These are phyloP conservation scores for Apiotrichum brassicae DNA, from an alignment of 1,284 basidiomycete species.

Conservation along the genomic window DNA sequence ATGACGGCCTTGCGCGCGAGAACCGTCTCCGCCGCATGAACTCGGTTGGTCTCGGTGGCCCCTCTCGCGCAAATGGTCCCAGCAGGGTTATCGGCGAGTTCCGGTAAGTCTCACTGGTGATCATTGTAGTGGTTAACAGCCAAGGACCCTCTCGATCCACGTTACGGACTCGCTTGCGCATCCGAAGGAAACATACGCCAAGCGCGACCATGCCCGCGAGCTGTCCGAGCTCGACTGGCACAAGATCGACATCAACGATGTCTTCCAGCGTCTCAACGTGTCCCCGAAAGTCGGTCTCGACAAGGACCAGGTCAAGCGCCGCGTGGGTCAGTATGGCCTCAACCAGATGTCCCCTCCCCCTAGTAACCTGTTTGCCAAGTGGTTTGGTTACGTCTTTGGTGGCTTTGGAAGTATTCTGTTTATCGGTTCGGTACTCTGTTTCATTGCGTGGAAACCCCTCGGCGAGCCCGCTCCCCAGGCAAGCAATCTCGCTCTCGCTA, in stretches of 20 bases:
- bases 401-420: slow-evolving; percentile 58
- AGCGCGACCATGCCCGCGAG: slow-evolving; percentile 27
- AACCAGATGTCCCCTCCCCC: slow-evolving; percentile 48
- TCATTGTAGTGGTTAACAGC: background rate
- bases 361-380: slow-evolving; percentile 43
- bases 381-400: slow-evolving; percentile 50
- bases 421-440: slow-evolving; percentile 50
- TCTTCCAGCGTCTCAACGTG: slow-evolving; percentile 52
- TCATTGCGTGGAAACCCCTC: slow-evolving; percentile 50
- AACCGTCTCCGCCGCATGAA: slow-evolving; percentile 22
- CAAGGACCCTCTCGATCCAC: slow-evolving; percentile 41
- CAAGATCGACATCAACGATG: slow-evolving; percentile 50
- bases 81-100: slow-evolving; percentile 36
- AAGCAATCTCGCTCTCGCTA: slow-evolving; percentile 50
- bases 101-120: slow-evolving; percentile 20
- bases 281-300: slow-evolving; percentile 53
- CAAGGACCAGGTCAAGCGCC: slow-evolving; percentile 50
- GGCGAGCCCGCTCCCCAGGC: slow-evolving; percentile 47
- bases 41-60: slow-evolving; percentile 21
- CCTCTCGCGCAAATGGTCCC: slow-evolving; percentile 20
- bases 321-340: slow-evolving; percentile 46
- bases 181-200: slow-evolving; percentile 1
- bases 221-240: slow-evolving; percentile 54
- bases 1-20: slow-evolving; percentile 13
- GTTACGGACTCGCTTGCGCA: slow-evolving; percentile 36